Percentiles rank a stretch among this genome's conserved stretches.
phyloP scores from a whole-genome alignment of 805 yeast genomes.

The Kodamaea kakaduensis region DNA sequence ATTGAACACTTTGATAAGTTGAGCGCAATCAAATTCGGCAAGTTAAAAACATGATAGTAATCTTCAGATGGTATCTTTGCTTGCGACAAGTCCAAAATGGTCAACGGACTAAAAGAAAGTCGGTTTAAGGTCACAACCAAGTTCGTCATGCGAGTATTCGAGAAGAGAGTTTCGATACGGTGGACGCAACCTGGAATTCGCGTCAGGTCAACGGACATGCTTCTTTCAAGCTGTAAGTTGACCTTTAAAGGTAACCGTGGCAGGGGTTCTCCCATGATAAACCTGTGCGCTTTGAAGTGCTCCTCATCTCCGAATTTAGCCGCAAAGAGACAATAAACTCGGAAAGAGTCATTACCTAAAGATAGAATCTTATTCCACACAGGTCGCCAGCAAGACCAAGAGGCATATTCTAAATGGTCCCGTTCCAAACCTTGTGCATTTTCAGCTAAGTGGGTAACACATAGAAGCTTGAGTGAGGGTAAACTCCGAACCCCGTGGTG shows the following conservation, averaged over 20 bases:
- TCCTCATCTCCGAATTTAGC: constrained; percentile 14
- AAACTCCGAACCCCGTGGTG: no score
- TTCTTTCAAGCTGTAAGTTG: constrained; percentile 8
- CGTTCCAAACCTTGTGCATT: constrained; percentile 22
- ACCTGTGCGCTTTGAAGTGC: constrained; percentile 24
- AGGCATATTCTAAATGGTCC: constrained; percentile 19
- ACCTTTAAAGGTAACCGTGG: constrained; percentile 2
- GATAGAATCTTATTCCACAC: constrained; percentile 32
- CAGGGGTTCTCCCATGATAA: neutral
- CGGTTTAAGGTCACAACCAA: constrained; percentile 17
- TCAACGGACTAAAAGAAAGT: constrained; percentile 16
- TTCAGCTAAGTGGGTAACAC: constrained; percentile 27
- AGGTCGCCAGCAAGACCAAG: constrained; percentile 27
- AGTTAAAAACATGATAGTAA: constrained; percentile 22
- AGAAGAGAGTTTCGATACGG: constrained; percentile 34
- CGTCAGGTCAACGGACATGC: constrained; percentile 14
- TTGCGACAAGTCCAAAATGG: constrained; percentile 27
- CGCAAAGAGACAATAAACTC: constrained; percentile 27
- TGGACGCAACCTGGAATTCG: constrained; percentile 20
- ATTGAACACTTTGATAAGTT: constrained; percentile 26
- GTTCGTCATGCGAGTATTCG: constrained; percentile 24
- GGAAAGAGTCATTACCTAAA: constrained; percentile 27
- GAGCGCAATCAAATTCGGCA: constrained; percentile 23
- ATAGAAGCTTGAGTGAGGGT: constrained; percentile 18
- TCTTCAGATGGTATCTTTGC: constrained; percentile 17